These are phyloP conservation scores for Pistacia atlantica DNA, from an alignment of 345 rosid species.

Conservation along the genomic window DNA sequence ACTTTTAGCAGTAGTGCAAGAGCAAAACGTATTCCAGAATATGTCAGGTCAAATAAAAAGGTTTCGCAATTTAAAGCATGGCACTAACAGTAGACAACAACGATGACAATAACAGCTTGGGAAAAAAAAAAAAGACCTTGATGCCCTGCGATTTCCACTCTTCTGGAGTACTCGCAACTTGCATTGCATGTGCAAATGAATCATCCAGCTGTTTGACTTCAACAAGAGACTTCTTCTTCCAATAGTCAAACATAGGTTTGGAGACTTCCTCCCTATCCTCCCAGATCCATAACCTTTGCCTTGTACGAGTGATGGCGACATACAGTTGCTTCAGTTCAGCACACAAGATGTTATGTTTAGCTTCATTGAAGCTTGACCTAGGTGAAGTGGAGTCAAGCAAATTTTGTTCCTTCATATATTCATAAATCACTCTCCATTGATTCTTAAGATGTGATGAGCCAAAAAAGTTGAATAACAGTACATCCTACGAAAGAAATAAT, in stretches of 20 bases:
- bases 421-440: conserved; percentile 55
- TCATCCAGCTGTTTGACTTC: conserved; percentile 37
- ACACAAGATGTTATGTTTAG: conserved; percentile 45
- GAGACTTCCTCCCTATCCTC: conserved; percentile 42
- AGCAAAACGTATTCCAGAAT: background rate
- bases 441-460: conserved; percentile 44
- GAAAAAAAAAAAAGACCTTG: conserved; percentile 32
- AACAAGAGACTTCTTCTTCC: conserved; percentile 40
- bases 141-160: conserved; percentile 50
- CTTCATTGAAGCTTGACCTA: conserved; percentile 28
- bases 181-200: conserved; percentile 41
- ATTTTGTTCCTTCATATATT: conserved; percentile 39
- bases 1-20: background rate
- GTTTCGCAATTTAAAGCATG: background rate
- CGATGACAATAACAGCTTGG: background rate
- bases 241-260: conserved; percentile 41
- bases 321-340: conserved; percentile 55
- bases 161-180: conserved; percentile 45
- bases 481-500: conserved; percentile 38
- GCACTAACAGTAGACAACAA: background rate
- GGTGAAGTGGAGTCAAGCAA: conserved; percentile 25
- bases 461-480: conserved; percentile 53
- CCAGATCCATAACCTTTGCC: conserved; percentile 59
- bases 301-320: conserved; percentile 57
- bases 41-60: conserved; percentile 23